These are phyloP conservation scores for Chlorella vulgaris DNA, from an alignment of 139 green algal species.

Conservation along the genomic window DNA sequence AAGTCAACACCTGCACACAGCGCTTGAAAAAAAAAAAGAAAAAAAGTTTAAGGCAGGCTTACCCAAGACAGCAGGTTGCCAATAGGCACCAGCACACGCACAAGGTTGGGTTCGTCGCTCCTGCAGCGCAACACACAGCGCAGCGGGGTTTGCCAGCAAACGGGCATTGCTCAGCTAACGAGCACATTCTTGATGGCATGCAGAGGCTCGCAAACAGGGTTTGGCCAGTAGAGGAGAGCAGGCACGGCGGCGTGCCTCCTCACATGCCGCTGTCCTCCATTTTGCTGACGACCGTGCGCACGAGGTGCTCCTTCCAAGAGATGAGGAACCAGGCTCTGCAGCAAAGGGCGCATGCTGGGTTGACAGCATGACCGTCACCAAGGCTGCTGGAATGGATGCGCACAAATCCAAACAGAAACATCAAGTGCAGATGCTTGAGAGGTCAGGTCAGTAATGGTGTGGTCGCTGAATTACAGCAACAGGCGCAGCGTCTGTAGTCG, in stretches of 20 bases:
- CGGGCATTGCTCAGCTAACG: not conserved
- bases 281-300: not conserved
- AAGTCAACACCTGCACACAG: too few species aligned
- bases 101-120: not conserved
- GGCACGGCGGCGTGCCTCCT: not conserved
- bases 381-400: not conserved
- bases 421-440: too few species aligned
- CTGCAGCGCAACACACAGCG: not conserved
- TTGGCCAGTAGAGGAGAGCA: not conserved
- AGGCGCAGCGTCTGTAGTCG: not conserved
- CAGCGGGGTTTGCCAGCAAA: not conserved
- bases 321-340: slow-evolving; percentile 28
- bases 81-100: slow-evolving; percentile 22
- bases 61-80: slow-evolving; percentile 38
- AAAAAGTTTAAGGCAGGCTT: not conserved
- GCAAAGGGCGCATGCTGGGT: not conserved
- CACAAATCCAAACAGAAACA: not conserved
- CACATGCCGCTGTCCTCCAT: not conserved
- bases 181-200: not conserved
- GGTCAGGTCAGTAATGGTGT: too few species aligned
- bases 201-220: not conserved
- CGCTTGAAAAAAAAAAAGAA: not conserved
- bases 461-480: not conserved
- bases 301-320: slow-evolving; percentile 18
- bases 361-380: not conserved